These are phyloP conservation scores for Sporisorium graminicola DNA, from an alignment of 1,284 basidiomycete species.

Conservation along the genomic window DNA sequence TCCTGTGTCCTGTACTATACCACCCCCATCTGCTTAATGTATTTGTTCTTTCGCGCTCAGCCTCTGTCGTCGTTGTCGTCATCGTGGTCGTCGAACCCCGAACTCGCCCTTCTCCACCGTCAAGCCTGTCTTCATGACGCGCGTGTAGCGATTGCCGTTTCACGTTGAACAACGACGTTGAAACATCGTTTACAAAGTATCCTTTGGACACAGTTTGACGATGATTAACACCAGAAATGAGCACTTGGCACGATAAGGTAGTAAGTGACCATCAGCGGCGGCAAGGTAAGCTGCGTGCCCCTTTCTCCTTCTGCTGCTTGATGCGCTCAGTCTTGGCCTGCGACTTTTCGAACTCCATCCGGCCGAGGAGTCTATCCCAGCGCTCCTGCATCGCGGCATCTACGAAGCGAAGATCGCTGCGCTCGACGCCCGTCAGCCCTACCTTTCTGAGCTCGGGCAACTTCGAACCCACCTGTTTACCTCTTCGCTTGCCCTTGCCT, in stretches of 20 bases:
- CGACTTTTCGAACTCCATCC: not conserved
- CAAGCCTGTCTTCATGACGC: not conserved
- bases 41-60: not conserved
- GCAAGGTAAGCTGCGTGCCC: not conserved
- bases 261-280: not conserved
- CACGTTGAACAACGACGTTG: not conserved
- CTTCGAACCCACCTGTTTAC: not conserved
- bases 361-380: not conserved
- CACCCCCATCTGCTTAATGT: conserved; percentile 4
- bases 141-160: not conserved
- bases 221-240: not conserved
- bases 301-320: not conserved
- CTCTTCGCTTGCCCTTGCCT: not conserved
- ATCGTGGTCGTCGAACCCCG: not conserved
- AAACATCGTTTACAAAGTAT: no score
- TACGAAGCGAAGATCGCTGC: not conserved
- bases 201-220: no score
- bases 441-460: not conserved
- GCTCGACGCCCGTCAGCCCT: not conserved
- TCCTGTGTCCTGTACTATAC: not conserved
- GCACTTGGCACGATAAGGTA: not conserved
- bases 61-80: not conserved
- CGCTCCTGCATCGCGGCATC: not conserved
- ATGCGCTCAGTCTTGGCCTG: not conserved
- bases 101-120: not conserved